Conservation (phyloP, 192 early-diverging fungal genomes). For the Coemansia aciculifera region DNA sequence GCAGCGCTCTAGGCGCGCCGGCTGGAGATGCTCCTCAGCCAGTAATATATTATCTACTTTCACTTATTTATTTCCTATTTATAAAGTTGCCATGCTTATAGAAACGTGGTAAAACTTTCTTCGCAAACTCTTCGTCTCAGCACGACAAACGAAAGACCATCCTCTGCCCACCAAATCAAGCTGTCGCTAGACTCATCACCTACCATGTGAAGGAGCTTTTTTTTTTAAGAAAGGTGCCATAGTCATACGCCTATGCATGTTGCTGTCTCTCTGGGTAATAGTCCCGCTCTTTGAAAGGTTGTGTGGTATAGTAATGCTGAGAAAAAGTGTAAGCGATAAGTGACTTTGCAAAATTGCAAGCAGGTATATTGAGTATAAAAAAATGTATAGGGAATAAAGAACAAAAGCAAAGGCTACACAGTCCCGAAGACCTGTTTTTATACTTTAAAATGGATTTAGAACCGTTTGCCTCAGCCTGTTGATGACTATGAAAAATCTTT, state of each 20-base stretch:
- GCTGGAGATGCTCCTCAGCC: no score
- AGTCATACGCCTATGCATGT: conserved; percentile 45
- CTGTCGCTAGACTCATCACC: conserved; percentile 77
- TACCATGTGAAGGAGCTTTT: conserved; percentile 96
- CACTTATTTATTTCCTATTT: no score
- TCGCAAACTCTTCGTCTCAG: conserved; percentile 72
- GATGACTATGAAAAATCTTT: no score
- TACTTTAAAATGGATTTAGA: neutral
- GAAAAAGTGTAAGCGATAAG: neutral
- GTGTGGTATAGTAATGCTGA: neutral
- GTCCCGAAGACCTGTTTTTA: neutral
- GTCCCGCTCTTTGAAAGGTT: conserved; percentile 14
- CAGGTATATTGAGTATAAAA: neutral
- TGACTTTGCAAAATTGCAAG: neutral
- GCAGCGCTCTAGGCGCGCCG: no score
- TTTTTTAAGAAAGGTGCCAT: conserved; percentile 90
- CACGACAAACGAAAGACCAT: conserved; percentile 86
- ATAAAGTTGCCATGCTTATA: no score
- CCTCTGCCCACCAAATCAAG: conserved; percentile 86
- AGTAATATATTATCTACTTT: no score
- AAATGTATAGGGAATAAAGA: neutral
- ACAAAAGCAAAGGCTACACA: neutral
- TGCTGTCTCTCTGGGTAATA: conserved; percentile 29
- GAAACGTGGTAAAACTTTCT: conserved; percentile 76
- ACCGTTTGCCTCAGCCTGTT: neutral